Conservation (phyloP, 805 yeast genomes). For the Kodamaea fukazawae region DNA sequence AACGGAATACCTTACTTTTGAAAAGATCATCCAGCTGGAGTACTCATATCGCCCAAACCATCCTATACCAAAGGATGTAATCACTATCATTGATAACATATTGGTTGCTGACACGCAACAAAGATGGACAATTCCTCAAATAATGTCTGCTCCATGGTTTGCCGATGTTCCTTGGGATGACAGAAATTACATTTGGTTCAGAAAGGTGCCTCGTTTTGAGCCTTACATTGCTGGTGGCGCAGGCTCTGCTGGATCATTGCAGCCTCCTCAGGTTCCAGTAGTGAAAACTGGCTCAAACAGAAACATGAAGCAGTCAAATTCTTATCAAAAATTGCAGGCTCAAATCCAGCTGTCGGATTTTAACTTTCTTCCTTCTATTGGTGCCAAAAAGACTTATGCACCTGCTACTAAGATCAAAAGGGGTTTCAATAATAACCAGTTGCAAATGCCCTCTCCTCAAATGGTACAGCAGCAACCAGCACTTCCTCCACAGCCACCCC, state of each 20-base stretch:
- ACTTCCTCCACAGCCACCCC: constrained; percentile 11
- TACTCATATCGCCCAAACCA: constrained; percentile 45
- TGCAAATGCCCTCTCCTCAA: background rate
- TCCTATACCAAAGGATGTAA: constrained; percentile 31
- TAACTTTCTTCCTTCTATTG: constrained; percentile 31
- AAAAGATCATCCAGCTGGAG: constrained; percentile 75
- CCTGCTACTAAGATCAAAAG: constrained; percentile 12
- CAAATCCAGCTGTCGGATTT: constrained; percentile 36
- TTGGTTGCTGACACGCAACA: constrained; percentile 32
- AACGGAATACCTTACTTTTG: constrained; percentile 84
- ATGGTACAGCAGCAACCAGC: constrained; percentile 6
- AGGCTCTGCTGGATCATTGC: constrained; percentile 1
- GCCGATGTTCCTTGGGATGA: constrained; percentile 40
- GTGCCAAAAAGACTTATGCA: constrained; percentile 28
- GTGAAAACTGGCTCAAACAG: constrained; percentile 37
- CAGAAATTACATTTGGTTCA: constrained; percentile 35
- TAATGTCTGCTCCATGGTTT: constrained; percentile 37
- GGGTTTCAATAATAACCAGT: constrained; percentile 5
- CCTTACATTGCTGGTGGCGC: constrained; percentile 14
- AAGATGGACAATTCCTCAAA: constrained; percentile 32
- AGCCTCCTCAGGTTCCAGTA: constrained; percentile 6
- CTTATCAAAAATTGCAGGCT: constrained; percentile 39
- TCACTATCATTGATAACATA: constrained; percentile 29
- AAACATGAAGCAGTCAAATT: constrained; percentile 34
- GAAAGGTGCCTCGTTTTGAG: constrained; percentile 28